Percentiles rank a stretch among this genome's conserved stretches.
These are phyloP conservation scores for Glebionis coronaria DNA, from an alignment of 129 eudicot genomes.

Conservation along the genomic window DNA sequence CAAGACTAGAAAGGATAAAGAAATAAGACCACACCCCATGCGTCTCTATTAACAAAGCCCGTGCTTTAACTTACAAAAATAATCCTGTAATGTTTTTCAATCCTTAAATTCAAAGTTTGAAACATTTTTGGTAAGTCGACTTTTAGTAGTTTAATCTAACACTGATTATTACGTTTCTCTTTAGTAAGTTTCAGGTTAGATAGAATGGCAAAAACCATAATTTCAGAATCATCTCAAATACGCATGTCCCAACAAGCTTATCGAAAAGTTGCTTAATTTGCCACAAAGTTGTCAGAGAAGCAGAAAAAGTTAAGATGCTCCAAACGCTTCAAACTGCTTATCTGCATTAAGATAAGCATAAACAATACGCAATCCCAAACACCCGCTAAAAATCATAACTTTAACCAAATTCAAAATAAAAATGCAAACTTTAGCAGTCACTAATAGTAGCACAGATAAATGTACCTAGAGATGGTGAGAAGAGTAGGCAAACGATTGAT, in stretches of 20 bases:
- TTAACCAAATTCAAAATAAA: not conserved
- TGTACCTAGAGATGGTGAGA: constrained; percentile 42
- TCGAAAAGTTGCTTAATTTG: too few species aligned
- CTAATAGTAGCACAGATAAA: not conserved
- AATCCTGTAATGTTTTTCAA: constrained; percentile 3
- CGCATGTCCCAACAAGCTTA: too few species aligned
- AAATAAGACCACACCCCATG: constrained; percentile 1
- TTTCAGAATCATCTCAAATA: too few species aligned
- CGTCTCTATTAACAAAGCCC: not conserved
- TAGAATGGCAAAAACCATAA: too few species aligned
- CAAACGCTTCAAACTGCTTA: not conserved
- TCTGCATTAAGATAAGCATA: not conserved
- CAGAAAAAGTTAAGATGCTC: too few species aligned
- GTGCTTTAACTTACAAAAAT: constrained; percentile 1
- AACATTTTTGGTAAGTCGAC: not conserved
- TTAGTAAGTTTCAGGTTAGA: too few species aligned
- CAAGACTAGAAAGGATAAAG: not conserved
- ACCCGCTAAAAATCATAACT: not conserved
- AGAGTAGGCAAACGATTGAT: constrained; percentile 36
- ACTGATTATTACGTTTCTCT: not conserved
- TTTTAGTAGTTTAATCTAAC: too few species aligned
- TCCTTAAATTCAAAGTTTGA: not conserved
- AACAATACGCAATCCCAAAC: not conserved
- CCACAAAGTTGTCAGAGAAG: too few species aligned
- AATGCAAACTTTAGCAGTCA: not conserved